Conservation (phyloP, 495 filamentous ascomycete genomes). For the Penicillium waksmanii region DNA sequence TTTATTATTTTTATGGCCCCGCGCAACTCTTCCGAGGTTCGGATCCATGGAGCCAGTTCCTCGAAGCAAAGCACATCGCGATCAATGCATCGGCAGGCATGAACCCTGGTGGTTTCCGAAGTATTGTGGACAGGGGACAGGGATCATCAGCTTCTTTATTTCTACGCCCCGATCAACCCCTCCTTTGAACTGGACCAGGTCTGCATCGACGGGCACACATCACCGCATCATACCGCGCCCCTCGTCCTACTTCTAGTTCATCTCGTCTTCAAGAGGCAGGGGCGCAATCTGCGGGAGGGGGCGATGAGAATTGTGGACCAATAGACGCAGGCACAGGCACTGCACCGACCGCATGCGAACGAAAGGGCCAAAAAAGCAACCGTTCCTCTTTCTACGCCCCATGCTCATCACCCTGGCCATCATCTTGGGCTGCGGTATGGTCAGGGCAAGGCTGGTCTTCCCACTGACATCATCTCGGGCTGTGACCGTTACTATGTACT, state of each 20-base stretch:
- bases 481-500: too few relatives aligned
- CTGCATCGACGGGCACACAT: conserved; percentile 18
- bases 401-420: neutral
- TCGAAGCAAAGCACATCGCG: conserved; percentile 7
- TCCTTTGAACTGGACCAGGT: conserved; percentile 16
- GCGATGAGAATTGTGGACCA: too few relatives aligned
- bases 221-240: neutral
- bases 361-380: too few relatives aligned
- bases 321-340: neutral
- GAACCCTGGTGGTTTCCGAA: conserved; percentile 19
- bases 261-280: conserved; percentile 8
- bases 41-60: conserved; percentile 6
- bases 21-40: neutral
- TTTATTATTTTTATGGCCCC: neutral
- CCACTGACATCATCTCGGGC: too few relatives aligned
- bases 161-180: conserved; percentile 12
- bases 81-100: conserved; percentile 17
- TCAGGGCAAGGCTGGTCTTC: too few relatives aligned
- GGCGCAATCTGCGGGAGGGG: neutral
- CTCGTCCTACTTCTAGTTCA: neutral
- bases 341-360: too few relatives aligned
- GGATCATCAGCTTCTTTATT: neutral
- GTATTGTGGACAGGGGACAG: conserved; percentile 16
- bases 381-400: too few relatives aligned
- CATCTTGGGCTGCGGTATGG: neutral